Evolutionary conservation across 495 filamentous ascomycete species (phyloP), one percentile per base, ranked within the genome.

Genomic region (Penicillium ucsense): DNA sequence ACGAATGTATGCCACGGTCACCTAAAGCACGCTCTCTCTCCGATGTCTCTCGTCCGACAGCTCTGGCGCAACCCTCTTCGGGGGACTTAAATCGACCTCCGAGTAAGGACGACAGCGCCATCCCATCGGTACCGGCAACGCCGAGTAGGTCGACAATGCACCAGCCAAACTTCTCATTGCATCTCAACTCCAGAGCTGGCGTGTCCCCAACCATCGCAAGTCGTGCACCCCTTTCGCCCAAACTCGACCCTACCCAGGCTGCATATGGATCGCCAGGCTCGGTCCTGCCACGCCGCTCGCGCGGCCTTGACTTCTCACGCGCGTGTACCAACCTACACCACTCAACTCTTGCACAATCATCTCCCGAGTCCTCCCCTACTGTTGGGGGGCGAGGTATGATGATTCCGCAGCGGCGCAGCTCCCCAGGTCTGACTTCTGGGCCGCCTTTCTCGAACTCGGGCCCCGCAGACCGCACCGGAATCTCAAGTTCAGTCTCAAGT

Each of bases 321-420:
- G 89, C 88, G 38, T 91, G 89, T 48, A 97, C 92, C 4, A 94
- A 89, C 53, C 76, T 98, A 8, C 92, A 98, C 68, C 94, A 97
- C 65, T 96, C 92, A 27, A 97, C 85, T 3, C 75, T 96, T 6
- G 89, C 89, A 46, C 83, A 89, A 54, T 84, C 86, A 0, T 92
- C 87, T n/a, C 92, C 94, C 8, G 90, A 95, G 60, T 94, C 89
- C 4, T 95, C 89, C 0, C 94, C 94, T 0, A 89, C 80, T n/a
- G 83, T 94, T 37, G 75, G 76, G 37, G 85, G 85, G 31, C 78
- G 86, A 28, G 84, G 82, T 6, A 83, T 95, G 74, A 82, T 78
- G 51, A 91, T 94, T 35, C 89, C 88, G 3, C 65, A 68, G 11
- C 70, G 80, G 39, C 79, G 77, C 48, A 70, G 73, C 7, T 76